Percentiles rank a stretch among this genome's conserved stretches.
Evolutionary conservation across 495 filamentous ascomycete genomes (phyloP).

Genomic region (Podospora pseudocomata): DNA sequence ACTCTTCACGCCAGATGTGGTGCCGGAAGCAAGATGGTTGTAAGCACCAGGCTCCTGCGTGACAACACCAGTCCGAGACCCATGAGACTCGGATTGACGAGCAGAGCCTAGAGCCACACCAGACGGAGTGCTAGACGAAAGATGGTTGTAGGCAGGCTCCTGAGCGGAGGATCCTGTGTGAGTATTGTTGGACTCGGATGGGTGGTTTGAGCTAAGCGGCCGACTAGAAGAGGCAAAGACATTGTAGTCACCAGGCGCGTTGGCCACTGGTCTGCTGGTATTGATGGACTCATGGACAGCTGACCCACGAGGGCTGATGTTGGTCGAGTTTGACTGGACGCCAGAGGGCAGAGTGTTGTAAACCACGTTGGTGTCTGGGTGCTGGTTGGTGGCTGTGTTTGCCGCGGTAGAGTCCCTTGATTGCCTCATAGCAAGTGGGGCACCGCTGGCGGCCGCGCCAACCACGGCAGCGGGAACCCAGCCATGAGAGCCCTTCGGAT

Average conservation of each 20-base stretch:
- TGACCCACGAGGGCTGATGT: neutral
- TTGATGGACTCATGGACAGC: neutral
- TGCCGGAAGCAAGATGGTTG: no score
- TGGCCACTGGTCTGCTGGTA: neutral
- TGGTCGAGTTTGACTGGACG: neutral
- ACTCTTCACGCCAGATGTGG: no score
- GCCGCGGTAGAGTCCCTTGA: neutral
- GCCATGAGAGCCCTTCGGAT: neutral
- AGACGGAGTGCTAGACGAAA: neutral
- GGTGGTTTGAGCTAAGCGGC: neutral
- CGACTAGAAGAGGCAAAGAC: neutral
- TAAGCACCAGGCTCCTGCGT: no score
- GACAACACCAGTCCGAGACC: no score
- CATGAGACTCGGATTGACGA: no score
- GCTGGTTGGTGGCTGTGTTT: neutral
- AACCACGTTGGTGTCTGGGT: neutral
- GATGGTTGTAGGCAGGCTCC: neutral
- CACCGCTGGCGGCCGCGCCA: neutral
- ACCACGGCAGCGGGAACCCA: neutral
- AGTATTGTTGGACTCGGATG: neutral
- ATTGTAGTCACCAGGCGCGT: neutral
- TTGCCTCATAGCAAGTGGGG: neutral
- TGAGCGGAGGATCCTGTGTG: neutral
- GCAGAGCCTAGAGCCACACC: no score
- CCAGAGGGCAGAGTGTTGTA: conserved; percentile 3